Base-by-base conservation (phyloP, 116 monocot genomes). In the Posidonia oceanica region DNA sequence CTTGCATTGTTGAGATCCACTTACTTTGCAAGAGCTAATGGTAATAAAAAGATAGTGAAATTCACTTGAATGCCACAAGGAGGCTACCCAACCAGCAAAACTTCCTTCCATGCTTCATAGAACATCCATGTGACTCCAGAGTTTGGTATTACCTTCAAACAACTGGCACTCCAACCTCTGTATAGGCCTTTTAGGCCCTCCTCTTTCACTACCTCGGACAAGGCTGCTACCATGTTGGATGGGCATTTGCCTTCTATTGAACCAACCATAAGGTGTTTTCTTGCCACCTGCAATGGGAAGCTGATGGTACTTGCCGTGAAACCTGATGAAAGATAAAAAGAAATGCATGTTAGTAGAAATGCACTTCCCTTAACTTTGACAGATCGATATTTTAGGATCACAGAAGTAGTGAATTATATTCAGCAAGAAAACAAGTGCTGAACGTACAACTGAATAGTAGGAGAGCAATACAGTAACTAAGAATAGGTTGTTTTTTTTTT, bases 51-150 rank as follows among this genome's bases (percentile, higher is more conserved):
- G 48, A 48, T 48, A 12, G 48, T 48, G 11, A 48, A 48, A 29
- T 29, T 29, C 29, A 29, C 29, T 29, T 29, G 29, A 29, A 48
- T 2, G 48, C 7, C 44, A 89, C 16, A 52, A 37, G 54, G 66
- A 52, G 71, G 74, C 14, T 67, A 68, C 10, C 81, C 75, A 42
- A 52, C 67, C 4, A 86, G 79, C 39, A 97, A 74, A 59, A 98
- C 59, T 51, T 98, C 97, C 78, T 98, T 98, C 93, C 92, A 98
- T 39, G 90, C 83, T 80, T 98, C 97, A 42, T 98, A 98, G 72
- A 98, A 92, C 89, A 92, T 90, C 97, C 97, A 92, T 15, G 97
- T 98, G 67, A 98, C 80, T 38, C 93, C 97, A n/a, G 93, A 92
- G 4, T 81, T 82, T 6, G 97, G 97, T 83, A 92, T 90, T 69